Evolutionary conservation across 768 basidiomycete species (phyloP).

Genomic region (Albatrellus ellisii): DNA sequence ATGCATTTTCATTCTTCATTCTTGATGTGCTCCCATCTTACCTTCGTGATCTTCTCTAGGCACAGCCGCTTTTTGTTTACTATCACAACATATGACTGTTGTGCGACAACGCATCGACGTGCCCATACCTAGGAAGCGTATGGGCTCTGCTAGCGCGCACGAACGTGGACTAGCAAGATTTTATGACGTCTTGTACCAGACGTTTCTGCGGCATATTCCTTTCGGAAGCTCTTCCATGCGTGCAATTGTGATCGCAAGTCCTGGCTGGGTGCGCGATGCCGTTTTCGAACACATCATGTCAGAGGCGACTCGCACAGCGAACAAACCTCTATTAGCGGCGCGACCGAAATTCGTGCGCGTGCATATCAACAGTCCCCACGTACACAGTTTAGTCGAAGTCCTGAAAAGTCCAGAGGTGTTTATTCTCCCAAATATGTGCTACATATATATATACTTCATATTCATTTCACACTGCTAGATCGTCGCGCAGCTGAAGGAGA

Average conservation of each 20-base stretch:
- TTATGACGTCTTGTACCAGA: constrained; percentile 72
- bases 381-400: constrained; percentile 91
- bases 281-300: constrained; percentile 74
- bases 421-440: too few relatives aligned
- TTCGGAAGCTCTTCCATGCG: constrained; percentile 58
- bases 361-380: constrained; percentile 86
- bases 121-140: constrained; percentile 79
- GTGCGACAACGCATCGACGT: constrained; percentile 84
- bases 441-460: constrained; percentile 2
- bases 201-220: constrained; percentile 85
- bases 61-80: constrained; percentile 82
- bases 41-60: constrained; percentile 24
- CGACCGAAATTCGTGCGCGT: constrained; percentile 83
- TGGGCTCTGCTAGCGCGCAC: constrained; percentile 73
- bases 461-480: constrained; percentile 33
- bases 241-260: constrained; percentile 92
- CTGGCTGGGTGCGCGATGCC: constrained; percentile 89
- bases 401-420: constrained; percentile 88
- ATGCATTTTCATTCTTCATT: background rate
- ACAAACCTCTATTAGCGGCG: constrained; percentile 70
- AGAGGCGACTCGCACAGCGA: constrained; percentile 69
- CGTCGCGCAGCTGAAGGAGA: constrained; percentile 69
- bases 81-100: constrained; percentile 95
- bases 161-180: constrained; percentile 86
- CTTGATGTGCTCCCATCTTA: background rate